phyloP scores from a whole-genome alignment of 768 basidiomycete species.

The Termitomyces titanicus region DNA sequence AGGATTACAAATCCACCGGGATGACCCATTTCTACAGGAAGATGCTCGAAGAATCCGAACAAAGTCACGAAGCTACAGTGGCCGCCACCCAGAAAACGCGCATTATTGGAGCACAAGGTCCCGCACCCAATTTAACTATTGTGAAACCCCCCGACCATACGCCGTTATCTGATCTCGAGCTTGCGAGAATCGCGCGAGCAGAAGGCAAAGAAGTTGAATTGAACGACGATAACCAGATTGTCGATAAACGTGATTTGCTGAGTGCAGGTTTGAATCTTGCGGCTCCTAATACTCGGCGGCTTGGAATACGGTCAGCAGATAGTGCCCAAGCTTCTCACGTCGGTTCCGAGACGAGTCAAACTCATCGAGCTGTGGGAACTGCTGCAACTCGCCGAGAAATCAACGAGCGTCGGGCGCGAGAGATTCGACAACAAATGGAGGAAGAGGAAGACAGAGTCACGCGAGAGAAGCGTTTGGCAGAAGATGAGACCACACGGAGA shows the following conservation, averaged over 20 bases:
- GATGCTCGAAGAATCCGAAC: constrained; percentile 73
- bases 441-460: constrained; percentile 63
- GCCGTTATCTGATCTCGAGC: constrained; percentile 67
- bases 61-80: constrained; percentile 83
- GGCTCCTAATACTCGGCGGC: constrained; percentile 71
- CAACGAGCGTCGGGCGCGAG: constrained; percentile 73
- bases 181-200: constrained; percentile 64
- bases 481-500: constrained; percentile 63
- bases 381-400: constrained; percentile 82
- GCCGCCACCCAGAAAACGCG: constrained; percentile 61
- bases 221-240: constrained; percentile 96
- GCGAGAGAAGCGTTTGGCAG: constrained; percentile 53
- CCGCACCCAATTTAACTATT: constrained; percentile 68
- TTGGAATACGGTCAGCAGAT: constrained; percentile 44
- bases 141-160: constrained; percentile 64
- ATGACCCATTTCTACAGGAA: constrained; percentile 84
- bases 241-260: constrained; percentile 91
- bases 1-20: constrained; percentile 58
- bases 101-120: constrained; percentile 61
- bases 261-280: constrained; percentile 91
- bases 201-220: constrained; percentile 87
- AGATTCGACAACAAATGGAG: constrained; percentile 77
- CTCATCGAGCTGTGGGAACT: constrained; percentile 78
- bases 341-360: constrained; percentile 31
- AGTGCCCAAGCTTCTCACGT: constrained; percentile 17